A percentile compares a stretch with the other conserved stretches of the same genome.
Conservation (phyloP, 1,139 yeast genomes). For the Debaryomycetaceae sp. region DNA sequence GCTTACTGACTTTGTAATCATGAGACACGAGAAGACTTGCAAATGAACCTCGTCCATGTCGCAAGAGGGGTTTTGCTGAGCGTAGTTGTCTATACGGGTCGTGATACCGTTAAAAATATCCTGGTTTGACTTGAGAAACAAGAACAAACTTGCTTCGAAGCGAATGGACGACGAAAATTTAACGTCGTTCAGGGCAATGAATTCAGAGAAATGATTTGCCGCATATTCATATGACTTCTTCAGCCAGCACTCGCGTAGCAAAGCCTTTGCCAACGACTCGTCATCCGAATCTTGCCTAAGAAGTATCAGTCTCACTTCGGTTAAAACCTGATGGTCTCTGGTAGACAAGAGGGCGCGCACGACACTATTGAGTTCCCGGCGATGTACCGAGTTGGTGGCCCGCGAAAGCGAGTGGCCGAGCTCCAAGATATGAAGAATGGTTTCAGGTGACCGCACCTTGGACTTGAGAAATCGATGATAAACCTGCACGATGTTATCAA, state of each 20-base stretch:
- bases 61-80: not conserved
- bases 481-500: slow-evolving; percentile 19
- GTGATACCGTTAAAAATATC: not conserved
- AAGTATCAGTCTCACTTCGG: slow-evolving; percentile 8
- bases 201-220: slow-evolving; percentile 8
- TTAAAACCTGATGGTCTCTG: not conserved
- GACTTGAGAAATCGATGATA: slow-evolving; percentile 5
- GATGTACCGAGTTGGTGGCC: not conserved
- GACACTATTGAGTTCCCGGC: not conserved
- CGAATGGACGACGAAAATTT: slow-evolving; percentile 13
- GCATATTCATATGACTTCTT: slow-evolving; percentile 2
- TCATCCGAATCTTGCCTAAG: slow-evolving; percentile 15
- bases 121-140: slow-evolving; percentile 1
- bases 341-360: too few relatives aligned
- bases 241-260: slow-evolving; percentile 10
- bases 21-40: slow-evolving; percentile 9
- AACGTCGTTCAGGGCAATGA: slow-evolving; percentile 12
- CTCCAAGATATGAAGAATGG: slow-evolving; percentile 1
- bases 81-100: not conserved
- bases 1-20: slow-evolving; percentile 6
- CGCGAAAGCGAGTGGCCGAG: not conserved
- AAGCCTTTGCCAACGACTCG: slow-evolving; percentile 13
- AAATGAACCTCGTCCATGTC: not conserved
- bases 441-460: slow-evolving; percentile 2
- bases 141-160: slow-evolving; percentile 11